A percentile compares a stretch with the other conserved stretches of the same genome.
Conservation (phyloP, 768 basidiomycete species). For the Rhodosporidiobolus odoratus region DNA sequence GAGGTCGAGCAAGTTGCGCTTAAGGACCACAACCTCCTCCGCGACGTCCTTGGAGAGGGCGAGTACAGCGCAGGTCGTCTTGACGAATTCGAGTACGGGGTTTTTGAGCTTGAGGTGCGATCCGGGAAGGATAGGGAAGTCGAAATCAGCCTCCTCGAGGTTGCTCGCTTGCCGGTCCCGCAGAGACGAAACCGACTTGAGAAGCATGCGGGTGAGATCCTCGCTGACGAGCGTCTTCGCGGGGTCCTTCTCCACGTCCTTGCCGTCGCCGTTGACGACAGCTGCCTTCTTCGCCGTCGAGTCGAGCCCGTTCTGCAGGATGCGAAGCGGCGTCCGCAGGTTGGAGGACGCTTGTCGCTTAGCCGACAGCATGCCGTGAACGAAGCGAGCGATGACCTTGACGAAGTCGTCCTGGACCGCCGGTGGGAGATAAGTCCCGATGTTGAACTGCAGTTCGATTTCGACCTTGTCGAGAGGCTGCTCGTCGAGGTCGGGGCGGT, state of each 20-base stretch:
- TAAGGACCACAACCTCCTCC: constrained; percentile 80
- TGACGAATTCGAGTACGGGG: constrained; percentile 81
- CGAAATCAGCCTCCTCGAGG: constrained; percentile 49
- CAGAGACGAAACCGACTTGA: constrained; percentile 60
- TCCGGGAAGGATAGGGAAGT: constrained; percentile 82
- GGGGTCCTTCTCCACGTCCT: constrained; percentile 63
- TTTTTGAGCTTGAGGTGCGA: constrained; percentile 72
- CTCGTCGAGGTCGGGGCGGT: constrained; percentile 56
- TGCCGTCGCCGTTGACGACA: constrained; percentile 47
- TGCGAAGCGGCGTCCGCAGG: constrained; percentile 64
- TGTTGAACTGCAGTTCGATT: constrained; percentile 80
- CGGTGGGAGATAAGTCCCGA: constrained; percentile 77
- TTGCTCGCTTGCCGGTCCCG: constrained; percentile 51
- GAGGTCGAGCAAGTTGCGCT: constrained; percentile 81
- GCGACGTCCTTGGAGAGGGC: constrained; percentile 70
- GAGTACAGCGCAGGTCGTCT: constrained; percentile 76
- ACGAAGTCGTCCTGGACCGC: constrained; percentile 74
- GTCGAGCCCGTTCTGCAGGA: constrained; percentile 56
- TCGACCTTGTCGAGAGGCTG: constrained; percentile 67
- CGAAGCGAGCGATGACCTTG: constrained; percentile 68
- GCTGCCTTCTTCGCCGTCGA: constrained; percentile 45
- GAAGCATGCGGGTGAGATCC: constrained; percentile 70
- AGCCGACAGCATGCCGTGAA: constrained; percentile 66
- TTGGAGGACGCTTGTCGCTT: constrained; percentile 60
- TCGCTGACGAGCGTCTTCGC: constrained; percentile 71